These are phyloP conservation scores for Clonostachys rosea DNA, from an alignment of 2,329 filamentous ascomycete species.

Conservation along the genomic window DNA sequence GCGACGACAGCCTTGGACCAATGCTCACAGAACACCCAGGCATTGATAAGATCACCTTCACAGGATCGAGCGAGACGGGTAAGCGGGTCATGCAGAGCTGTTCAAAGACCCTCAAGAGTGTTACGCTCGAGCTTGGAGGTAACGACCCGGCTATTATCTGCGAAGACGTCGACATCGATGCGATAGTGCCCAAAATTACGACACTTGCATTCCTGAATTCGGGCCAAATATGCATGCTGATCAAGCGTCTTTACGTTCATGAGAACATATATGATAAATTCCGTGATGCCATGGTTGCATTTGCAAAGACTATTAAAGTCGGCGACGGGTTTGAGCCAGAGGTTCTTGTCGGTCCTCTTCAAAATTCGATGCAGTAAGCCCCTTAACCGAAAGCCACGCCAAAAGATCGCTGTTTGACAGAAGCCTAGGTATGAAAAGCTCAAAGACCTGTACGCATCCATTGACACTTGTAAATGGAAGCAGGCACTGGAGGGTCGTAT, in stretches of 20 bases:
- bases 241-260: slow-evolving; percentile 59
- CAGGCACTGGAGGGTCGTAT: slow-evolving; percentile 22
- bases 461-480: slow-evolving; percentile 35
- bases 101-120: slow-evolving; percentile 3
- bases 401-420: background rate
- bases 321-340: slow-evolving; percentile 34
- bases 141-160: slow-evolving; percentile 39
- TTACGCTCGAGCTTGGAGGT: slow-evolving; percentile 31
- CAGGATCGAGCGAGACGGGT: slow-evolving; percentile 54
- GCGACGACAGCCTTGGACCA: slow-evolving; percentile 54
- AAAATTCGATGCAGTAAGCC: slow-evolving; percentile 52
- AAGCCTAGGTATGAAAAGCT: slow-evolving; percentile 32
- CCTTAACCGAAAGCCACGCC: slow-evolving; percentile 12
- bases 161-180: slow-evolving; percentile 45
- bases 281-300: slow-evolving; percentile 19
- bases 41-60: slow-evolving; percentile 59
- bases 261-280: slow-evolving; percentile 45
- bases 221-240: slow-evolving; percentile 29
- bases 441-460: slow-evolving; percentile 43
- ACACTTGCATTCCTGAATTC: slow-evolving; percentile 51
- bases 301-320: slow-evolving; percentile 24
- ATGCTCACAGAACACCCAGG: slow-evolving; percentile 50
- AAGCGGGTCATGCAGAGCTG: slow-evolving; percentile 39
- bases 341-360: slow-evolving; percentile 42
- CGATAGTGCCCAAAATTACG: slow-evolving; percentile 26